phyloP scores from a whole-genome alignment of 225 moss, liverwort and hornwort species.

The Marchantia paleacea region DNA sequence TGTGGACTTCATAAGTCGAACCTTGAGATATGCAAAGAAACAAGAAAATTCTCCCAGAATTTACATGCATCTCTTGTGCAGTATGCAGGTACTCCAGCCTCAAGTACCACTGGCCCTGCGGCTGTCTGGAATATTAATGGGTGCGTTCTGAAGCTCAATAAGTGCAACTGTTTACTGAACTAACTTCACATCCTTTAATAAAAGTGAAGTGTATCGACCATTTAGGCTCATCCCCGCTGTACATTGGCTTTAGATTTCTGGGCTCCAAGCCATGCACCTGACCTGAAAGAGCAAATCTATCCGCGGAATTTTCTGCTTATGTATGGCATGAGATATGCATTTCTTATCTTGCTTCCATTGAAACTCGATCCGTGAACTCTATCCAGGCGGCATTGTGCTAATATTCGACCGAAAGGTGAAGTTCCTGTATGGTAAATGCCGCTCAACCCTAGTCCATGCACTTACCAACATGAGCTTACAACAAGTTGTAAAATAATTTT shows the following conservation, averaged over 20 bases:
- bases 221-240: too few relatives aligned
- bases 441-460: background rate
- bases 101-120: slow-evolving; percentile 52
- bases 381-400: slow-evolving; percentile 46
- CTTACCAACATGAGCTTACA: background rate
- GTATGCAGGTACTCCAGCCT: slow-evolving; percentile 48
- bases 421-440: slow-evolving; percentile 37
- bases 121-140: slow-evolving; percentile 54
- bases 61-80: background rate
- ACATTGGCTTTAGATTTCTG: too few relatives aligned
- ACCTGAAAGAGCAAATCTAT: too few relatives aligned
- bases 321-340: too few relatives aligned
- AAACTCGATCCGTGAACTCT: background rate
- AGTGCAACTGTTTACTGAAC: background rate
- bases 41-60: background rate
- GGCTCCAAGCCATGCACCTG: too few relatives aligned
- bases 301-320: too few relatives aligned
- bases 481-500: background rate
- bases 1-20: background rate
- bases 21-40: background rate
- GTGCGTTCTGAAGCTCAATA: slow-evolving; percentile 14
- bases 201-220: too few relatives aligned
- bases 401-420: slow-evolving; percentile 50
- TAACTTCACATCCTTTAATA: too few relatives aligned
- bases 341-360: too few relatives aligned